Base-by-base conservation (phyloP, 2,329 filamentous ascomycete genomes). In the Ceratocystiopsis minuta region DNA sequence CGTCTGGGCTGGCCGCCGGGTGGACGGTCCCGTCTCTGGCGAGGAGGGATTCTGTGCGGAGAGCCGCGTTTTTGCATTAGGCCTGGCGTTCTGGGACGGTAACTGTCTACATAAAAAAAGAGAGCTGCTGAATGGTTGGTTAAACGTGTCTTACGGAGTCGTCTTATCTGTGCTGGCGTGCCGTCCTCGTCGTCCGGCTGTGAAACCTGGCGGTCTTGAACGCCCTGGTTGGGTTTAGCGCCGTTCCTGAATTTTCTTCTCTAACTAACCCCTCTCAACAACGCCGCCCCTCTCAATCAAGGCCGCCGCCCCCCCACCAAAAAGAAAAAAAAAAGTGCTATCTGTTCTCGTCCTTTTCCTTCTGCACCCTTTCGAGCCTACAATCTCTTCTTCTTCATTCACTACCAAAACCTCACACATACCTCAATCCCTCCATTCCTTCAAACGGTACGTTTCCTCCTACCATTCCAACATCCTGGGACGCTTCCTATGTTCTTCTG, bases 361-460 rank as follows among this genome's bases (percentile, higher is more conserved):
- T n/a, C n/a, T n/a, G n/a, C n/a, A n/a, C n/a, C 34, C n/a, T 37
- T 34, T 41, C 41, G 20, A 20, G 20, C 40, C 42, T 46, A 41
- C 39, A 39, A 41, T 44, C 38, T 53, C 50, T 48, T 53, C 52
- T 53, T 50, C 52, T 48, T 50, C 52, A 50, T 48, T 42, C 43
- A 20, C 35, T 14, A 15, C 16, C 11, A 31, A 18, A 28, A 32
- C 16, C 16, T n/a, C 17, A n/a, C 11, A 20, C 33, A 13, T 12
- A 17, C 42, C 43, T 45, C 44, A 51, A 51, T 46, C 33, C 42
- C 41, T 42, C 48, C 43, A 44, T 46, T 38, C 24, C 20, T 20
- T 20, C 33, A 24, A 44, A 39, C 39, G 42, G 46, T 46, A 46
- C 16, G 41, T 46, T 37, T 39, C n/a, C 36, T 39, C 16, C 14